phyloP scores from a whole-genome alignment of 2,329 filamentous ascomycete species.

The Phialophora tarda region DNA sequence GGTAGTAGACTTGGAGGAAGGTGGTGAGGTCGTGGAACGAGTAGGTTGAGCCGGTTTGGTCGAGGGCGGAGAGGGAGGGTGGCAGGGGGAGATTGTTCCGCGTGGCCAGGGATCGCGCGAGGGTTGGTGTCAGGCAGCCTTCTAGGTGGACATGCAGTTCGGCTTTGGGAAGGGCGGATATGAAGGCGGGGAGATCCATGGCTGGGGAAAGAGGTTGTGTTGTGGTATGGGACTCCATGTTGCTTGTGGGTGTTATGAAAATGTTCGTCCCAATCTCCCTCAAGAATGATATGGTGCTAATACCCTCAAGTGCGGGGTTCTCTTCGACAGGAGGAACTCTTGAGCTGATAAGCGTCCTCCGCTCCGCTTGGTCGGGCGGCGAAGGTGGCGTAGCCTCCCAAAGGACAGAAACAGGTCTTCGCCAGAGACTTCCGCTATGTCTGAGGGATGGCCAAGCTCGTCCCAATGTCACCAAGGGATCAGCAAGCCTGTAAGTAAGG shows the following conservation, averaged over 20 bases:
- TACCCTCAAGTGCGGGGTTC: not conserved
- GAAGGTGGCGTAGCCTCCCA: not conserved
- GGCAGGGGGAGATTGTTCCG: conserved; percentile 36
- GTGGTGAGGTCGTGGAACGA: conserved; percentile 37
- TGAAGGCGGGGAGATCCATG: conserved; percentile 32
- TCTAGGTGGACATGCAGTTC: conserved; percentile 38
- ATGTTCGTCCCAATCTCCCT: not conserved
- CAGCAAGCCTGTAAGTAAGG: not conserved
- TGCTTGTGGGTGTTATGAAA: not conserved
- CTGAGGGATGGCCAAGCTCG: not conserved
- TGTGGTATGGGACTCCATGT: conserved; percentile 3
- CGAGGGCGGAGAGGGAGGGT: conserved; percentile 29
- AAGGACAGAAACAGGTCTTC: not conserved
- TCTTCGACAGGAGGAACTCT: not conserved
- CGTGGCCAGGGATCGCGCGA: conserved; percentile 31
- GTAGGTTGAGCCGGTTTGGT: conserved; percentile 25
- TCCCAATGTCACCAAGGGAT: not conserved
- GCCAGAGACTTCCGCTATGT: not conserved
- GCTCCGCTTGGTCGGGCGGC: not conserved
- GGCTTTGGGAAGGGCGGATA: conserved; percentile 37
- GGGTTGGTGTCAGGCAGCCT: conserved; percentile 35
- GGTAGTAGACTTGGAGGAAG: conserved; percentile 79
- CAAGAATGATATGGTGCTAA: not conserved
- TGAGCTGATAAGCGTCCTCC: not conserved
- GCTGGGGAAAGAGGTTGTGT: not conserved